Conservation (phyloP, 129 eudicot species). For the Oenanthe sinensis region DNA sequence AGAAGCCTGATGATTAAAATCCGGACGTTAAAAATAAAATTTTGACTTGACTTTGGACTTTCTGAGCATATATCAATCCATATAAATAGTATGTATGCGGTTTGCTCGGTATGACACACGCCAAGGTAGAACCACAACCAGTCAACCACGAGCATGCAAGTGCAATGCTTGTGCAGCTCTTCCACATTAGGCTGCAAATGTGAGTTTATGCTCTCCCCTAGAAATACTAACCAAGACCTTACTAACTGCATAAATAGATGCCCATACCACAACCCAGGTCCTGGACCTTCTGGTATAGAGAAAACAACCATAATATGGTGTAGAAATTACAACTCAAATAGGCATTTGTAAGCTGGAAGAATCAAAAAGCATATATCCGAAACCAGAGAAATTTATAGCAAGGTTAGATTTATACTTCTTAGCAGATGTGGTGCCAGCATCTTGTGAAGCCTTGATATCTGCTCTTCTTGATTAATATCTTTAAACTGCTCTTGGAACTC, state of each 20-base stretch:
- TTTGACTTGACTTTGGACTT: background rate
- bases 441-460: constrained; percentile 90
- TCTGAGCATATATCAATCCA: background rate
- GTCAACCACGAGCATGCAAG: background rate
- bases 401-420: constrained; percentile 54
- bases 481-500: constrained; percentile 95
- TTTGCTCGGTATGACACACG: background rate
- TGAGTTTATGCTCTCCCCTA: background rate
- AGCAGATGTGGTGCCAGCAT: constrained; percentile 99
- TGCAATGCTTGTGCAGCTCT: background rate
- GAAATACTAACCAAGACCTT: background rate
- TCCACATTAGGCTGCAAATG: background rate
- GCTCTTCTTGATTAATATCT: constrained; percentile 98
- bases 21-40: background rate
- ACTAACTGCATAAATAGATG: background rate
- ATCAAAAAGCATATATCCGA: background rate
- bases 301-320: background rate
- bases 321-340: background rate
- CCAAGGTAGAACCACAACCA: background rate
- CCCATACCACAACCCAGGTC: background rate
- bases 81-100: background rate
- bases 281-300: background rate
- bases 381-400: constrained; percentile 6
- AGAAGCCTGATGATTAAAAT: background rate
- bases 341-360: constrained; percentile 1